Evolutionary conservation across 768 basidiomycete species (phyloP).

Genomic region (Kwoniella sp.): DNA sequence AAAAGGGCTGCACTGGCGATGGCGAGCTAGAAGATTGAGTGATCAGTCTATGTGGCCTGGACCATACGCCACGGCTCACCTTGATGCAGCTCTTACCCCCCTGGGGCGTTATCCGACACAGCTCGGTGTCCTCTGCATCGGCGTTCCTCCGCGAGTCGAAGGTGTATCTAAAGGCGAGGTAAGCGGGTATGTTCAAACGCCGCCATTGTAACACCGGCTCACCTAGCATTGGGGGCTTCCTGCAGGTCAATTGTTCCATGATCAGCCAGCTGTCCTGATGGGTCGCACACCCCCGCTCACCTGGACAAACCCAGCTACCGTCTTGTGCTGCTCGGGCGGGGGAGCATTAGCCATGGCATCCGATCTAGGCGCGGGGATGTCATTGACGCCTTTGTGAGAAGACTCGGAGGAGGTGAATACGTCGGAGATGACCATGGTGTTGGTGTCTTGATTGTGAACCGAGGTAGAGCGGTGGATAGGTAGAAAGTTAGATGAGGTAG

Average conservation of each 20-base stretch:
- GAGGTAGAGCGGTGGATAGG: background rate
- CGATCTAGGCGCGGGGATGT: slow-evolving; percentile 37
- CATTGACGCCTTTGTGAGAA: slow-evolving; percentile 27
- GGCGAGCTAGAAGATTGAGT: too few species aligned
- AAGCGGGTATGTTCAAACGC: background rate
- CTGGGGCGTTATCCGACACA: slow-evolving; percentile 34
- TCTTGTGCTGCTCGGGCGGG: slow-evolving; percentile 30
- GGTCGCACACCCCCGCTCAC: slow-evolving; percentile 18
- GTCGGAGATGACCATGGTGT: slow-evolving; percentile 6
- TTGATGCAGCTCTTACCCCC: slow-evolving; percentile 43
- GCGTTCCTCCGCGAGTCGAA: slow-evolving; percentile 37
- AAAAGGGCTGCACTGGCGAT: slow-evolving; percentile 39
- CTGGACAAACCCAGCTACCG: slow-evolving; percentile 39
- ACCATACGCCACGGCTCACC: slow-evolving; percentile 22
- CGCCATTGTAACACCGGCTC: background rate
- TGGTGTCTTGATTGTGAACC: background rate
- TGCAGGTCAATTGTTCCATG: slow-evolving; percentile 1
- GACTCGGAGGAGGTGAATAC: slow-evolving; percentile 1
- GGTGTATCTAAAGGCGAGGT: slow-evolving; percentile 30
- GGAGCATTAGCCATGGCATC: slow-evolving; percentile 39
- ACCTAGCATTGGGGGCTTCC: slow-evolving; percentile 41
- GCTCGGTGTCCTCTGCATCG: slow-evolving; percentile 30
- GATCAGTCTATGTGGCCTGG: too few species aligned
- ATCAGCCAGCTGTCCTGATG: background rate
- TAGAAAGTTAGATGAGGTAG: background rate